phyloP scores from a whole-genome alignment of 108 stramenopile genomes.

The Ochromonas danica region DNA sequence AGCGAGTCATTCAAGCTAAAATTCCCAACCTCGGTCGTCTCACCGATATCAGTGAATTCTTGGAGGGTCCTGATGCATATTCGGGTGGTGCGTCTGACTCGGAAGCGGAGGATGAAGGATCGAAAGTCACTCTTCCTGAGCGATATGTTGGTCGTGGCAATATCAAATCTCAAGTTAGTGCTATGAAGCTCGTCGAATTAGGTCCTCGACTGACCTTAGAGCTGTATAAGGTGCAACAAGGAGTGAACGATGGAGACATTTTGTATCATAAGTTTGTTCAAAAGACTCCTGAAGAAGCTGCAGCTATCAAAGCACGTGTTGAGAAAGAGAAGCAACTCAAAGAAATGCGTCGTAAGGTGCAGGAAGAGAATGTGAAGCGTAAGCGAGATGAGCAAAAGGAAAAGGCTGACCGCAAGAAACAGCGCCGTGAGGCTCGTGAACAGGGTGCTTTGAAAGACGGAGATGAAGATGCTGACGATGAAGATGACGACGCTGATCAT shows the following conservation, averaged over 20 bases:
- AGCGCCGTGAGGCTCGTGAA: slow-evolving; percentile 8
- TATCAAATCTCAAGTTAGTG: slow-evolving; percentile 62
- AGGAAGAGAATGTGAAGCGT: slow-evolving; percentile 55
- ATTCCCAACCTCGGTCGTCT: slow-evolving; percentile 40
- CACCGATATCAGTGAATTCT: slow-evolving; percentile 91
- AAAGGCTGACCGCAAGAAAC: slow-evolving; percentile 30
- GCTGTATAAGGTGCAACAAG: slow-evolving; percentile 90
- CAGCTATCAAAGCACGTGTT: slow-evolving; percentile 1
- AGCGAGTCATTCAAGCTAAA: slow-evolving; percentile 81
- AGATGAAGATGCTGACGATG: slow-evolving; percentile 30
- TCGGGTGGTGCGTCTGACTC: slow-evolving; percentile 67
- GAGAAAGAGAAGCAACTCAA: slow-evolving; percentile 39
- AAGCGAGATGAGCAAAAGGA: slow-evolving; percentile 51
- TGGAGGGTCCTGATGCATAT: slow-evolving; percentile 62
- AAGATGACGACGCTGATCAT: slow-evolving; percentile 3
- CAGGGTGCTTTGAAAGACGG: neutral
- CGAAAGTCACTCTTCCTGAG: slow-evolving; percentile 62
- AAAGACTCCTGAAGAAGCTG: slow-evolving; percentile 48
- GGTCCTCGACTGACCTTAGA: slow-evolving; percentile 86
- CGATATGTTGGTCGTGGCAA: slow-evolving; percentile 78
- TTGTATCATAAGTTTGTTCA: slow-evolving; percentile 87
- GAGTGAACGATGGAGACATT: slow-evolving; percentile 85
- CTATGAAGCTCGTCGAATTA: slow-evolving; percentile 89
- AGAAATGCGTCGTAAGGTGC: slow-evolving; percentile 49
- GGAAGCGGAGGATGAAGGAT: slow-evolving; percentile 64